Conservation (phyloP, 83 land plant genomes). For the Thuja plicata region DNA sequence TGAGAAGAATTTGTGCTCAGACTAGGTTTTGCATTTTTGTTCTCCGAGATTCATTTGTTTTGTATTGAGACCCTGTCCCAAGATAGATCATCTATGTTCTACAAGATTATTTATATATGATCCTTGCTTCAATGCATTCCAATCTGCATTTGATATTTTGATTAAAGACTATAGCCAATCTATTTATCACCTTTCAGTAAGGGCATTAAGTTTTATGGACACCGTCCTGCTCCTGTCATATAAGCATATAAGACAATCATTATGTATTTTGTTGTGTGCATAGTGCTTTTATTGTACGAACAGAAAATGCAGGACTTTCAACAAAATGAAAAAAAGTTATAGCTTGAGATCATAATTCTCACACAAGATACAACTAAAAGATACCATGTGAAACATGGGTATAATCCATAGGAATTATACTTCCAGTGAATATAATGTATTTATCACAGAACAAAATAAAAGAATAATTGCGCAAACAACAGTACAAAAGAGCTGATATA, state of each 20-base stretch:
- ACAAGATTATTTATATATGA: not conserved
- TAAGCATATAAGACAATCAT: not conserved
- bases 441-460: too few species aligned
- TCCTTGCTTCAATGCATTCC: not conserved
- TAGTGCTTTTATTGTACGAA: not conserved
- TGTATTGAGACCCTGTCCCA: not conserved
- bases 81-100: not conserved
- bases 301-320: not conserved
- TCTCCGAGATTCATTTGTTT: not conserved
- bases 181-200: not conserved
- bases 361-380: not conserved
- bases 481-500: too few species aligned
- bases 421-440: too few species aligned
- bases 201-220: not conserved
- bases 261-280: not conserved
- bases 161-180: not conserved
- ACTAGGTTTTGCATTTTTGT: not conserved
- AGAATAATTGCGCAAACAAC: too few species aligned
- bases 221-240: not conserved
- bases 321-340: not conserved
- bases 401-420: too few species aligned
- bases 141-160: not conserved
- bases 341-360: not conserved
- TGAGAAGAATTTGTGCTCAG: not conserved
- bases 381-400: not conserved